phyloP scores from a whole-genome alignment of 768 basidiomycete genomes.

The Trametes punicea region DNA sequence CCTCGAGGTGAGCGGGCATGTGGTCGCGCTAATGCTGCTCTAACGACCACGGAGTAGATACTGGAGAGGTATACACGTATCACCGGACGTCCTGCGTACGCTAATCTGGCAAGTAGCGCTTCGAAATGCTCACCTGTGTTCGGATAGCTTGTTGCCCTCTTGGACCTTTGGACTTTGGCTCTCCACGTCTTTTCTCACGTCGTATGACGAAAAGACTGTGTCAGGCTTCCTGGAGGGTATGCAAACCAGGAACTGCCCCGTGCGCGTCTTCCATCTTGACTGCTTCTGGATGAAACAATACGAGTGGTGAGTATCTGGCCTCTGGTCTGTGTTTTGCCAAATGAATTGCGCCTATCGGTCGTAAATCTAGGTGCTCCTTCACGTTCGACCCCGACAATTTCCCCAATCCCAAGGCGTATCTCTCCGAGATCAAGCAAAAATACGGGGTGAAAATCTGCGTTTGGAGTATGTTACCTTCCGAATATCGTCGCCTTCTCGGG shows the following conservation, averaged over 20 bases:
- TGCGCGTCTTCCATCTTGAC: slow-evolving; percentile 73
- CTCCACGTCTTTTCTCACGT: slow-evolving; percentile 73
- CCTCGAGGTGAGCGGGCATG: slow-evolving; percentile 43
- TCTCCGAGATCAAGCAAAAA: slow-evolving; percentile 54
- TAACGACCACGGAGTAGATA: slow-evolving; percentile 36
- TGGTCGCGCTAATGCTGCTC: background rate
- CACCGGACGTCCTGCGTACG: slow-evolving; percentile 60
- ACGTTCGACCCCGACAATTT: slow-evolving; percentile 76
- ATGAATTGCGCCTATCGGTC: background rate
- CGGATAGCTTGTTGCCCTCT: slow-evolving; percentile 53
- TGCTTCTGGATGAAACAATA: slow-evolving; percentile 78
- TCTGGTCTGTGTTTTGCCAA: background rate
- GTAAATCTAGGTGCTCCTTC: slow-evolving; percentile 56
- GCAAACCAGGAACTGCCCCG: slow-evolving; percentile 56
- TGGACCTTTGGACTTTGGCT: slow-evolving; percentile 82
- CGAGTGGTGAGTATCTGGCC: slow-evolving; percentile 46
- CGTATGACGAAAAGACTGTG: slow-evolving; percentile 66
- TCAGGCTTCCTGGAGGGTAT: slow-evolving; percentile 69
- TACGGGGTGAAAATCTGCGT: slow-evolving; percentile 70
- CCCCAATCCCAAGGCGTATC: slow-evolving; percentile 65
- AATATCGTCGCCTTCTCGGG: background rate
- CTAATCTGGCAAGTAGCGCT: background rate
- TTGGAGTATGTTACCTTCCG: slow-evolving; percentile 48
- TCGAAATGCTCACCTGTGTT: background rate
- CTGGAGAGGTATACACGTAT: slow-evolving; percentile 59